Evolutionary conservation across 192 early-diverging fungal genomes (phyloP).

Genomic region (Dispira parvispora): DNA sequence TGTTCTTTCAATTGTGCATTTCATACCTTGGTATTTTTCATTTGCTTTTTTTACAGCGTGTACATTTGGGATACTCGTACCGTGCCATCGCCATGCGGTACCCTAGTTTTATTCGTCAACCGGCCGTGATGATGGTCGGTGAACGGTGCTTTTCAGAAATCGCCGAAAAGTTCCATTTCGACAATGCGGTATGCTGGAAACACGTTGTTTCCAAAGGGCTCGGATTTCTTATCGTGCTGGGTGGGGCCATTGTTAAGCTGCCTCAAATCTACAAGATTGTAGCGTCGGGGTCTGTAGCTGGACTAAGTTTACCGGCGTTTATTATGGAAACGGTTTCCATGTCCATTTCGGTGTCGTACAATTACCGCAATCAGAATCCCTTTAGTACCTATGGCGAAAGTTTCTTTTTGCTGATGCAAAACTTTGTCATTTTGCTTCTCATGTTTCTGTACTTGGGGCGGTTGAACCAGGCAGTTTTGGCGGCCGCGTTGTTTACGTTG

Average conservation of each 20-base stretch:
- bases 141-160: slow-evolving; percentile 58
- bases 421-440: slow-evolving; percentile 55
- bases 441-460: slow-evolving; percentile 41
- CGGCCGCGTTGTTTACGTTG: slow-evolving; percentile 21
- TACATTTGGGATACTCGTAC: no score
- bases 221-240: slow-evolving; percentile 84
- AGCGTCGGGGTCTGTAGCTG: slow-evolving; percentile 44
- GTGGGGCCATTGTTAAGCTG: slow-evolving; percentile 84
- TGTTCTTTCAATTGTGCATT: no score
- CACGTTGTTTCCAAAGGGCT: slow-evolving; percentile 77
- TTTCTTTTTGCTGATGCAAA: slow-evolving; percentile 71
- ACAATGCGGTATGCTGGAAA: slow-evolving; percentile 59
- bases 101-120: slow-evolving; percentile 42
- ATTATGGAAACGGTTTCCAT: slow-evolving; percentile 71
- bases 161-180: slow-evolving; percentile 51
- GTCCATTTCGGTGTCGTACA: slow-evolving; percentile 70
- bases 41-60: no score
- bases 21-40: no score
- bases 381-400: slow-evolving; percentile 81
- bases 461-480: slow-evolving; percentile 15
- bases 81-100: slow-evolving; percentile 22
- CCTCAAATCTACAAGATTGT: slow-evolving; percentile 93
- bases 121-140: slow-evolving; percentile 57
- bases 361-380: slow-evolving; percentile 61
- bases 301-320: slow-evolving; percentile 65